Conservation (phyloP, 257 asterid genomes). For the Rehmannia glutinosa region DNA sequence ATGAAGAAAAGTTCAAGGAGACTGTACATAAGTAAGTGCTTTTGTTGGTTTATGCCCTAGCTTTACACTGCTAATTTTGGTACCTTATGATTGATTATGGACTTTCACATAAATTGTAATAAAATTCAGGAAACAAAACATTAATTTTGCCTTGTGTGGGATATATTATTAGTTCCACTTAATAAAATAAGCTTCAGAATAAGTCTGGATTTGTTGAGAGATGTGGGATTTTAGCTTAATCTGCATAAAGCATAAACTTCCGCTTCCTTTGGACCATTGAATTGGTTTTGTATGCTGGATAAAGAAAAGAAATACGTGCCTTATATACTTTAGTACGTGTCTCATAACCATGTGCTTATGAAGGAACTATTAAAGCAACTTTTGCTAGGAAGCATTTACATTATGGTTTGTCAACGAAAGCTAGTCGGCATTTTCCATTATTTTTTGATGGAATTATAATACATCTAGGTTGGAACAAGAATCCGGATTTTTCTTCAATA, state of each 20-base stretch:
- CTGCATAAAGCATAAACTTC: background rate
- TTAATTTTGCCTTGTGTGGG: background rate
- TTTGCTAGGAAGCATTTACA: background rate
- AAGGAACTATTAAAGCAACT: background rate
- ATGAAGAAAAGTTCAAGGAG: conserved; percentile 95
- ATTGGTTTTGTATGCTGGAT: background rate
- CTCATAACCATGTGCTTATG: background rate
- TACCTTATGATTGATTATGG: background rate
- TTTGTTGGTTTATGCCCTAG: conserved; percentile 3
- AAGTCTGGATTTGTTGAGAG: background rate
- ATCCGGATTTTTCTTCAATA: conserved; percentile 91
- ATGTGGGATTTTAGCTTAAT: background rate
- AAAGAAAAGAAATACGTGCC: background rate
- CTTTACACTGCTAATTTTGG: conserved; percentile 1
- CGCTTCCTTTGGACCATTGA: background rate
- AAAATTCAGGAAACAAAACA: background rate
- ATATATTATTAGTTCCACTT: background rate
- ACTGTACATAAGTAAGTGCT: conserved; percentile 78
- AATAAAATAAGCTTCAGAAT: background rate
- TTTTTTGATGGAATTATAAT: conserved; percentile 19
- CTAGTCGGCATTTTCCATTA: conserved; percentile 3
- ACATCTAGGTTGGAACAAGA: conserved; percentile 85
- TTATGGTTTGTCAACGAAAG: background rate
- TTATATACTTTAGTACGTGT: too few relatives aligned
- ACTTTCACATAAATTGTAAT: background rate